phyloP scores from a whole-genome alignment of 2,329 filamentous ascomycete genomes.

The Calycina marina region DNA sequence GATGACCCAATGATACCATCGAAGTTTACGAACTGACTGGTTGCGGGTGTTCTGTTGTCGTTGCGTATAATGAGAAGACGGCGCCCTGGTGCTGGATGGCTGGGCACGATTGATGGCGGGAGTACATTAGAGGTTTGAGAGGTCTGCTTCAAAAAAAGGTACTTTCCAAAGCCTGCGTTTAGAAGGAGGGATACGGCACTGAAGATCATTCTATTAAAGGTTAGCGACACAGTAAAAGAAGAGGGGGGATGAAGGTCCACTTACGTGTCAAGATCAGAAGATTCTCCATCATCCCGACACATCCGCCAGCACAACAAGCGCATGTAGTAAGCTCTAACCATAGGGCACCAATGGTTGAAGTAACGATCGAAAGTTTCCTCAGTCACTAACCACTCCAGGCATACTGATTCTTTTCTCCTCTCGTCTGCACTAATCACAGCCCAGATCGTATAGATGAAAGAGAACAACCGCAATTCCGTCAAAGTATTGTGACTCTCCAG shows the following conservation, averaged over 20 bases:
- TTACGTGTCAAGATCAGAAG: constrained; percentile 39
- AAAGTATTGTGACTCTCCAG: constrained; percentile 55
- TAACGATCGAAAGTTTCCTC: constrained; percentile 48
- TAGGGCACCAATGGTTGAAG: constrained; percentile 65
- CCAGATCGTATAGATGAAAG: constrained; percentile 55
- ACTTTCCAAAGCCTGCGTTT: constrained; percentile 47
- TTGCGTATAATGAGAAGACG: constrained; percentile 56
- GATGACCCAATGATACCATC: constrained; percentile 33
- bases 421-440: constrained; percentile 39
- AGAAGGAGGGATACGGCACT: constrained; percentile 40
- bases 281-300: constrained; percentile 42
- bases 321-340: constrained; percentile 66
- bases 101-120: constrained; percentile 47
- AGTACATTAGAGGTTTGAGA: constrained; percentile 34
- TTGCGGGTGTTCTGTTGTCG: constrained; percentile 30
- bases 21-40: constrained; percentile 41
- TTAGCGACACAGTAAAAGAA: constrained; percentile 12
- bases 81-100: constrained; percentile 53
- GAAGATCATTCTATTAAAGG: constrained; percentile 38
- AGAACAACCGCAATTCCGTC: constrained; percentile 54
- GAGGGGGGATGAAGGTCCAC: constrained; percentile 23
- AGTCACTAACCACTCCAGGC: constrained; percentile 46
- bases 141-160: constrained; percentile 41
- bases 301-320: constrained; percentile 58
- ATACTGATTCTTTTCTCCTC: constrained; percentile 42